These are phyloP conservation scores for Arthrobotrys musiformis DNA, from an alignment of 2,329 filamentous ascomycete genomes.

Conservation along the genomic window DNA sequence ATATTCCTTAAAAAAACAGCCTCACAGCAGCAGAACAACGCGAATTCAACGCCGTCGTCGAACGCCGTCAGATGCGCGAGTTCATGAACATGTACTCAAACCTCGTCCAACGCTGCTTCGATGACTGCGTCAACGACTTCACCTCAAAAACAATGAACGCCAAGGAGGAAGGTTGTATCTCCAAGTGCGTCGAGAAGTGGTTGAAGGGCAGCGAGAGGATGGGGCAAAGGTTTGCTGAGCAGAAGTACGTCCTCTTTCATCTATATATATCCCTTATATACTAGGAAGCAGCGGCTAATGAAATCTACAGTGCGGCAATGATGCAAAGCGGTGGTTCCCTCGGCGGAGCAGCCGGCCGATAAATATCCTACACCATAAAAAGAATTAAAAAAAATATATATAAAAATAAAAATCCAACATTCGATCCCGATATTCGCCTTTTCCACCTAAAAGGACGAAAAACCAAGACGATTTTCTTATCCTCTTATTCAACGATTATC, in stretches of 20 bases:
- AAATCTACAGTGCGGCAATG: conserved; percentile 37
- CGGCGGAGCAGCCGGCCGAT: conserved; percentile 27
- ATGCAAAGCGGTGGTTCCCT: conserved; percentile 49
- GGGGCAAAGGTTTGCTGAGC: conserved; percentile 85
- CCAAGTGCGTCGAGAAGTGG: conserved; percentile 95
- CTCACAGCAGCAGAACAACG: conserved; percentile 84
- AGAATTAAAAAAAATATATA: background rate
- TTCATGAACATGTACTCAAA: conserved; percentile 85
- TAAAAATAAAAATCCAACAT: background rate
- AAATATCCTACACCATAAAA: no score
- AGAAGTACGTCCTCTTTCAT: conserved; percentile 27
- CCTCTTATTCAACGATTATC: conserved; percentile 3
- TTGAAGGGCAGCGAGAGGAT: conserved; percentile 91
- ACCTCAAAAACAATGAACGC: conserved; percentile 92
- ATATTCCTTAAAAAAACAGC: conserved; percentile 63
- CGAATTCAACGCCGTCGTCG: conserved; percentile 92
- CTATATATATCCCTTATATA: background rate
- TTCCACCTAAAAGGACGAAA: background rate
- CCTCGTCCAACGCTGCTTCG: conserved; percentile 77
- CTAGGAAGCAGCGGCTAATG: background rate
- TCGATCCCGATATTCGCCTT: background rate
- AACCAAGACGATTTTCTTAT: background rate
- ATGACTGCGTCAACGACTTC: conserved; percentile 97
- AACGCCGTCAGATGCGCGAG: conserved; percentile 98
- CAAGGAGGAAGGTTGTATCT: conserved; percentile 89